These are phyloP conservation scores for Punctularia strigosozonata DNA, from an alignment of 768 basidiomycete species.

Conservation along the genomic window DNA sequence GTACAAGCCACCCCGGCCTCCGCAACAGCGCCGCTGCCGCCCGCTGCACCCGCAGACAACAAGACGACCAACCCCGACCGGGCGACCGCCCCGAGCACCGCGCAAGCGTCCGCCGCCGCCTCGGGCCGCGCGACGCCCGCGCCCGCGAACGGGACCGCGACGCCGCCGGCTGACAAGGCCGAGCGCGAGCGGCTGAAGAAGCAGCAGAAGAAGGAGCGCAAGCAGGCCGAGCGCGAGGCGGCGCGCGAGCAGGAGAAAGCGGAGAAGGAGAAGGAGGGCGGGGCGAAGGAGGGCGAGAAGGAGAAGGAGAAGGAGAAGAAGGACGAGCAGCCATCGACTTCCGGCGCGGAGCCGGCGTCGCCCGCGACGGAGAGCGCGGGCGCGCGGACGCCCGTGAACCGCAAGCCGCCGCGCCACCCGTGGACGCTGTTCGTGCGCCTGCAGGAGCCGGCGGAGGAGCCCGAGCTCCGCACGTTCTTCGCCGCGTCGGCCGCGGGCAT, in stretches of 20 bases:
- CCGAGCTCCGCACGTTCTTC: constrained; percentile 68
- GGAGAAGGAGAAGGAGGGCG: constrained; percentile 36
- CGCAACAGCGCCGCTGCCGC: constrained; percentile 36
- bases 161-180: too few relatives aligned
- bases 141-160: constrained; percentile 15
- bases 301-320: constrained; percentile 48
- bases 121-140: constrained; percentile 15
- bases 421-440: constrained; percentile 82
- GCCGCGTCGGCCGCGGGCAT: constrained; percentile 60
- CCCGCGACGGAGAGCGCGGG: constrained; percentile 43
- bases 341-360: constrained; percentile 13
- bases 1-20: constrained; percentile 49
- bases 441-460: constrained; percentile 39
- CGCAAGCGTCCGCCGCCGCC: constrained; percentile 19
- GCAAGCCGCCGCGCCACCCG: constrained; percentile 54
- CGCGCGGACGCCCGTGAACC: constrained; percentile 58
- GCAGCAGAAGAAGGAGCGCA: constrained; percentile 22
- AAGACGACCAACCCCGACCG: constrained; percentile 22
- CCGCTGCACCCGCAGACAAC: constrained; percentile 18
- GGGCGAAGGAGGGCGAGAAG: constrained; percentile 50
- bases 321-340: too few relatives aligned
- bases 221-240: constrained; percentile 24
- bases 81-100: constrained; percentile 20
- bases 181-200: constrained; percentile 18
- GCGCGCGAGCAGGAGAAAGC: constrained; percentile 30